These are phyloP conservation scores for Colletotrichum salicis DNA, from an alignment of 2,329 filamentous ascomycete species.

Conservation along the genomic window DNA sequence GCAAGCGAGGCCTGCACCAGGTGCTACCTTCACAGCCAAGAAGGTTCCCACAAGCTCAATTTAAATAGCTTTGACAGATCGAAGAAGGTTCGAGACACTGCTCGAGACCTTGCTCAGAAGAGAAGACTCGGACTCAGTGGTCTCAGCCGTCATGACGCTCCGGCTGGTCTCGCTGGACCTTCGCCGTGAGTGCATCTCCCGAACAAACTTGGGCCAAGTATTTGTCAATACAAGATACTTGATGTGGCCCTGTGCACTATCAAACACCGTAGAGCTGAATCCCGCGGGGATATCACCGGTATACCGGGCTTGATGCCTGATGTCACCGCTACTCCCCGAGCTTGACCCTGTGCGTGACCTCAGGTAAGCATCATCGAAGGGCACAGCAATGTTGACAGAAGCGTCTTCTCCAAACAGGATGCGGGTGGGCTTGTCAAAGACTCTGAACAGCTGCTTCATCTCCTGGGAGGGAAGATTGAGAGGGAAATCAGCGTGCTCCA, in stretches of 20 bases:
- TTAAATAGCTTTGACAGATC: neutral
- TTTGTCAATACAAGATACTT: conserved; percentile 76
- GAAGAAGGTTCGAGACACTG: conserved; percentile 1
- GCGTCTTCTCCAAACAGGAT: conserved; percentile 40
- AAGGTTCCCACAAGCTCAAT: neutral
- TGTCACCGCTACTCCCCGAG: neutral
- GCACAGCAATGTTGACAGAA: conserved; percentile 20
- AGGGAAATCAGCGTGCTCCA: conserved; percentile 59
- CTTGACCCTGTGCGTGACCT: neutral
- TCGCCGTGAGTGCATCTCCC: conserved; percentile 42
- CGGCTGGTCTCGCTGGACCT: conserved; percentile 38
- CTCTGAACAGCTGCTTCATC: conserved; percentile 50
- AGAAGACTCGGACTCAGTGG: conserved; percentile 33
- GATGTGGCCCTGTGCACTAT: conserved; percentile 67
- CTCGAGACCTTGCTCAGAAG: conserved; percentile 37
- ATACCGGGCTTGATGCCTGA: conserved; percentile 41
- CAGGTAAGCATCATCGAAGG: conserved; percentile 33
- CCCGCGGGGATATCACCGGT: conserved; percentile 56
- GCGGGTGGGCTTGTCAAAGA: conserved; percentile 56
- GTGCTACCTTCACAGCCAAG: neutral
- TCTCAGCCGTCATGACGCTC: conserved; percentile 35
- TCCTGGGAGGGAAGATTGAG: conserved; percentile 61
- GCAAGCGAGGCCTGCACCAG: too few species aligned
- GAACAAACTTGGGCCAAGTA: conserved; percentile 72
- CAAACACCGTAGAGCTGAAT: conserved; percentile 66